Evolutionary conservation across 2,329 filamentous ascomycete genomes (phyloP).

Genomic region (Diaporthe eres): DNA sequence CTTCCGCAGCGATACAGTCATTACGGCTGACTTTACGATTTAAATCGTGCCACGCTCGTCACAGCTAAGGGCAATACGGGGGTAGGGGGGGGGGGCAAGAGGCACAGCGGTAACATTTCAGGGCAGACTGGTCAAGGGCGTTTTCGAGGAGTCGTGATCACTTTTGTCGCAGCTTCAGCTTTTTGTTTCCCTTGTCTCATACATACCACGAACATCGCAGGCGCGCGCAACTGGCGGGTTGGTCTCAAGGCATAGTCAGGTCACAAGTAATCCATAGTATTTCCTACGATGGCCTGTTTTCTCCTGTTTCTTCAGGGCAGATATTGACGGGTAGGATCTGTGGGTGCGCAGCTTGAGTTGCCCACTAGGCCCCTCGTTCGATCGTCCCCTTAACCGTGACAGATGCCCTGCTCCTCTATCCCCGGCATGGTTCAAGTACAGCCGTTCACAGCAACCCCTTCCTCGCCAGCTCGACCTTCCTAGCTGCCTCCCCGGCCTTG

Average conservation of each 20-base stretch:
- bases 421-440: too few species aligned
- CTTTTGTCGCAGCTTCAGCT: not conserved
- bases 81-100: too few species aligned
- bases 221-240: not conserved
- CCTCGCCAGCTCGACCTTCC: conserved; percentile 84
- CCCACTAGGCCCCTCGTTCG: not conserved
- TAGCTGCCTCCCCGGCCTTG: conserved; percentile 77
- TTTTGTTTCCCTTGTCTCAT: conserved; percentile 17
- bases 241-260: conserved; percentile 20
- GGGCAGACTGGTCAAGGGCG: conserved; percentile 4
- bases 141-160: conserved; percentile 28
- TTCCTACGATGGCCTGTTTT: not conserved
- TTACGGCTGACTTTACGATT: conserved; percentile 16
- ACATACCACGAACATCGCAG: conserved; percentile 19
- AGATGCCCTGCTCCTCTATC: not conserved
- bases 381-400: not conserved
- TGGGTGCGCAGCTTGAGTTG: not conserved
- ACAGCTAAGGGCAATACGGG: not conserved
- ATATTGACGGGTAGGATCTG: too few species aligned
- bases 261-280: conserved; percentile 33
- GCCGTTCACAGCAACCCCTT: conserved; percentile 77
- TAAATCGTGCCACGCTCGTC: not conserved
- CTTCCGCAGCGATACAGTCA: conserved; percentile 18
- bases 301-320: not conserved
- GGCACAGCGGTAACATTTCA: conserved; percentile 24